Percentiles rank a stretch among this genome's conserved stretches.
phyloP scores from a whole-genome alignment of 2,329 filamentous ascomycete genomes.

The Fusarium incarnatum region DNA sequence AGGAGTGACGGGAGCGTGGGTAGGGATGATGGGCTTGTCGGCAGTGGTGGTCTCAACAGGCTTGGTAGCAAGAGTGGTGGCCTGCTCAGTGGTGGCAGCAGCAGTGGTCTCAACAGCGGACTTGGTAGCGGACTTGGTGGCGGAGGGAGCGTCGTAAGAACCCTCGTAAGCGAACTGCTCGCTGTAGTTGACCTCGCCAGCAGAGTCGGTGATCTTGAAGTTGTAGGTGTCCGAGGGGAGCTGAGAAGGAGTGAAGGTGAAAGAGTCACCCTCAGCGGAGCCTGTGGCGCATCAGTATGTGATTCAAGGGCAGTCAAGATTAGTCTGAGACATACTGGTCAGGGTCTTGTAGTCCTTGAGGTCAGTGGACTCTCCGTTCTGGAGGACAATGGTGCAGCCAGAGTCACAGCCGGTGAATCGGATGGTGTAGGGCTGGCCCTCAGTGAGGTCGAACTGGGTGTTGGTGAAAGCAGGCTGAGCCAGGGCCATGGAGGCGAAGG shows the following conservation, averaged over 20 bases:
- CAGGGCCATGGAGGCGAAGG: constrained; percentile 46
- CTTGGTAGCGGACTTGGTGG: constrained; percentile 22
- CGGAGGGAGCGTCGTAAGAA: constrained; percentile 32
- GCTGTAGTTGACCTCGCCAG: constrained; percentile 50
- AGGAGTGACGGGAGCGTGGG: constrained; percentile 25
- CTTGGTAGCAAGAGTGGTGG: constrained; percentile 39
- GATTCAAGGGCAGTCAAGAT: too few species aligned
- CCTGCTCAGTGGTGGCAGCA: constrained; percentile 25
- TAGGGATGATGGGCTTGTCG: constrained; percentile 30
- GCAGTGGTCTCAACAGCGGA: constrained; percentile 28
- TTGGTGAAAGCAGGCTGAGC: constrained; percentile 52
- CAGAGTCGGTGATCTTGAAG: constrained; percentile 51
- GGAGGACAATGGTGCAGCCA: constrained; percentile 52
- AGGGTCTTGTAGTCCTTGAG: constrained; percentile 49
- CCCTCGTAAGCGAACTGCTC: constrained; percentile 48
- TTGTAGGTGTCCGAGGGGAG: constrained; percentile 50
- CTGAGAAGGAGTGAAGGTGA: constrained; percentile 46
- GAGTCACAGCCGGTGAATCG: constrained; percentile 48
- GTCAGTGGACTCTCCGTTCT: constrained; percentile 48
- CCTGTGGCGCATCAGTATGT: constrained; percentile 15
- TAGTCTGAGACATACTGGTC: constrained; percentile 45
- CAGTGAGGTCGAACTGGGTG: constrained; percentile 44
- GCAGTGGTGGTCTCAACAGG: constrained; percentile 21
- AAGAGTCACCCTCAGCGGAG: constrained; percentile 39
- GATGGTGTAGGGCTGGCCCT: constrained; percentile 51